A percentile compares a stretch with the other conserved stretches of the same genome.
phyloP scores from a whole-genome alignment of 208 protist species.

The Acanthamoeba triangularis region DNA sequence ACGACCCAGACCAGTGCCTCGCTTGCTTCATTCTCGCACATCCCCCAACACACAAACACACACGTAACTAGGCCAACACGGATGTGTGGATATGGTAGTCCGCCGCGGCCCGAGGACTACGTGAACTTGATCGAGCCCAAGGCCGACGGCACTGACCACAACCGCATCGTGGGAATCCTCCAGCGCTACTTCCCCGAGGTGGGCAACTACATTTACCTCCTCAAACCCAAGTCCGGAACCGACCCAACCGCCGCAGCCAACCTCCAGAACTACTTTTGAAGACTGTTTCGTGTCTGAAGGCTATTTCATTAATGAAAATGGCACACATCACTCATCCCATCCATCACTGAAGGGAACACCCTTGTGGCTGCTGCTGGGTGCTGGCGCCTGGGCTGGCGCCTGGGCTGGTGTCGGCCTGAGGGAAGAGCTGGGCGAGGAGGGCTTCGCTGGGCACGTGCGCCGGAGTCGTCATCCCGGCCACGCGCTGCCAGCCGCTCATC shows the following conservation, averaged over 20 bases:
- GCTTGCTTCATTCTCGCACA: no score
- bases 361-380: no score
- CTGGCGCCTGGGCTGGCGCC: no score
- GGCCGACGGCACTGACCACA: background rate
- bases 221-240: background rate
- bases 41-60: no score
- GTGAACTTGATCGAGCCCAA: background rate
- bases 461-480: background rate
- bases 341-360: no score
- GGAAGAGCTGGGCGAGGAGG: background rate
- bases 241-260: slow-evolving; percentile 39
- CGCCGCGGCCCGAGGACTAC: background rate
- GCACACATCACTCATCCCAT: no score
- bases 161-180: background rate
- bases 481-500: background rate
- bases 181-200: background rate
- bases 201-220: background rate
- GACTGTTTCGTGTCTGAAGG: no score
- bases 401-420: no score
- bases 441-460: background rate
- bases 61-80: background rate
- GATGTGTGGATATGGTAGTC: slow-evolving; percentile 9
- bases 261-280: background rate
- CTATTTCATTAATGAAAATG: no score
- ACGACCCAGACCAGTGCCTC: slow-evolving; percentile 48